A percentile compares a stretch with the other conserved stretches of the same genome.
These are phyloP conservation scores for Trypanosoma melophagium DNA, from an alignment of 208 protist genomes.

Conservation along the genomic window DNA sequence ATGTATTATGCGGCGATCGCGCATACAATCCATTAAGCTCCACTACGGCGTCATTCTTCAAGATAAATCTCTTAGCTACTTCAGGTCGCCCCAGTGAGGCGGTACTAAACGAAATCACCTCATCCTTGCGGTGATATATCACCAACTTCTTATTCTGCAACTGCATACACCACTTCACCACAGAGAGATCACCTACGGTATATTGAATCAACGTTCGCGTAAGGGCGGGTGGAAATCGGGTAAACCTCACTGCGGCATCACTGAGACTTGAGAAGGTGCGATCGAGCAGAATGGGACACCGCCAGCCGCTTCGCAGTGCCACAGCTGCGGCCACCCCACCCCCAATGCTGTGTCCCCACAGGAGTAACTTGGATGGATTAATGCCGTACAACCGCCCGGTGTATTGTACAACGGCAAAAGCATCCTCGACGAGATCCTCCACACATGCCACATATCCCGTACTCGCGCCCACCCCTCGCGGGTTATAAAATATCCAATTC, in stretches of 20 bases:
- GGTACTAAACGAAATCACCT: constrained; percentile 59
- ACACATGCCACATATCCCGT: constrained; percentile 50
- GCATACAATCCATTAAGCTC: constrained; percentile 36
- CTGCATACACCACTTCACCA: constrained; percentile 33
- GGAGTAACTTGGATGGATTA: constrained; percentile 36
- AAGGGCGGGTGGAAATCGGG: constrained; percentile 39
- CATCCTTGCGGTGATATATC: constrained; percentile 61
- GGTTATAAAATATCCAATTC: constrained; percentile 80
- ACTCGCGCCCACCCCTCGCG: constrained; percentile 71
- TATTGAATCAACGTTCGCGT: constrained; percentile 45
- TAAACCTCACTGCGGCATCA: constrained; percentile 68
- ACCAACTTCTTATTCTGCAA: constrained; percentile 64
- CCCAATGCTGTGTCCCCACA: constrained; percentile 87
- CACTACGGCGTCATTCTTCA: constrained; percentile 27
- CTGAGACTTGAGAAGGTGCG: constrained; percentile 73
- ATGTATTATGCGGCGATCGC: constrained; percentile 30
- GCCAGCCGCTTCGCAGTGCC: constrained; percentile 30
- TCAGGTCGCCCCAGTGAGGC: constrained; percentile 42
- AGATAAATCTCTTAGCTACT: constrained; percentile 4
- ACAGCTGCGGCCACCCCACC: constrained; percentile 58
- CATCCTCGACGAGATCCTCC: constrained; percentile 66
- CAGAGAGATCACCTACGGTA: constrained; percentile 64
- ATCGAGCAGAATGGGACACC: constrained; percentile 61
- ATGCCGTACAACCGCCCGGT: constrained; percentile 43
- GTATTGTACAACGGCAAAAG: constrained; percentile 38